phyloP scores from a whole-genome alignment of 331 rosid genomes.

The Malus hybrid region DNA sequence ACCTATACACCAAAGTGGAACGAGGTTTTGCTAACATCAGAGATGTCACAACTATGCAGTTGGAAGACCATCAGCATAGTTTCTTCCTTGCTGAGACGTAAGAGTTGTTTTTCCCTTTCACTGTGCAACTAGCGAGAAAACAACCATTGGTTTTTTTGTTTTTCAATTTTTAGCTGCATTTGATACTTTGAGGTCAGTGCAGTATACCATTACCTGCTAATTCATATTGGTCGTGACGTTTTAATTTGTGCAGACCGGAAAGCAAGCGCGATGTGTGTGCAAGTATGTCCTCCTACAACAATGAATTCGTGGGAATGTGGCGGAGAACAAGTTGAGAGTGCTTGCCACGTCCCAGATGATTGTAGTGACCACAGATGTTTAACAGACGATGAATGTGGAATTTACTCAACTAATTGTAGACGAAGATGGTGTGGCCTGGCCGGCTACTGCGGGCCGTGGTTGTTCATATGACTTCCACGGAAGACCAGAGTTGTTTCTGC shows the following conservation, averaged over 20 bases:
- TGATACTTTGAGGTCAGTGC: no score
- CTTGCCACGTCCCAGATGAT: conserved; percentile 63
- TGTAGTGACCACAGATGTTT: conserved; percentile 54
- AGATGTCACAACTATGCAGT: conserved; percentile 88
- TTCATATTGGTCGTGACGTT: no score
- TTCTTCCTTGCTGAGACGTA: conserved; percentile 97
- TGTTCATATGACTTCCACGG: conserved; percentile 30
- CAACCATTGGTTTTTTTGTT: no score
- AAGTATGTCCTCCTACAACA: conserved; percentile 67
- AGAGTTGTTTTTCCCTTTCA: conserved; percentile 15
- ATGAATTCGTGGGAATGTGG: conserved; percentile 32
- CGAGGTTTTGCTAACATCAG: conserved; percentile 91
- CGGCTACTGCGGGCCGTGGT: conserved; percentile 82
- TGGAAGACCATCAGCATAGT: conserved; percentile 98
- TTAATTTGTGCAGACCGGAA: conserved; percentile 39
- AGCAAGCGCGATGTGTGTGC: conserved; percentile 60
- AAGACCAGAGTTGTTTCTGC: background rate
- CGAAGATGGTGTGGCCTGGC: conserved; percentile 72
- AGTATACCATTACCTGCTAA: no score
- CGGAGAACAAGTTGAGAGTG: conserved; percentile 49
- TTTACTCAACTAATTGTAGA: conserved; percentile 60
- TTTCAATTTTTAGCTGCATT: no score
- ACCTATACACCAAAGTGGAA: conserved; percentile 68
- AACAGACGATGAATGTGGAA: conserved; percentile 68
- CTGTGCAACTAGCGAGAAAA: background rate